Evolutionary conservation across 2,329 filamentous ascomycete species (phyloP).

Genomic region (Massarina eburnea): DNA sequence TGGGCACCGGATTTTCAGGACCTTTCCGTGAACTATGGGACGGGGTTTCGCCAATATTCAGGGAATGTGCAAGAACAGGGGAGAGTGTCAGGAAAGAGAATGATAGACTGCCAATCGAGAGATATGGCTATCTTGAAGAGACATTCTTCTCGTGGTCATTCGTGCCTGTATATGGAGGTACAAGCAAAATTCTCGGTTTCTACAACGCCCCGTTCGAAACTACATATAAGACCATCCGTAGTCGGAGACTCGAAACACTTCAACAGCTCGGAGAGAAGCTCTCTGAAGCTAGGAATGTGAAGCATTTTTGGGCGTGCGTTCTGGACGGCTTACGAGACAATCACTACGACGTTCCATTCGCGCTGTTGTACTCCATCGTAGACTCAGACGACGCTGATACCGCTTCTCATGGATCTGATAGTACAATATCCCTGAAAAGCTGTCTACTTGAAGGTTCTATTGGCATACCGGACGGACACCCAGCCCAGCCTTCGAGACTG

Average conservation of each 20-base stretch:
- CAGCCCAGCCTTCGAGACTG: slow-evolving; percentile 28
- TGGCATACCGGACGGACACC: slow-evolving; percentile 33
- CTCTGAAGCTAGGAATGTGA: slow-evolving; percentile 29
- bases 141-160: slow-evolving; percentile 50
- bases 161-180: slow-evolving; percentile 44
- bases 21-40: slow-evolving; percentile 46
- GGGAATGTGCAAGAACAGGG: slow-evolving; percentile 32
- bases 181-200: slow-evolving; percentile 33
- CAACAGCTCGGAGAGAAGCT: slow-evolving; percentile 42
- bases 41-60: slow-evolving; percentile 36
- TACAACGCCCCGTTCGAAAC: slow-evolving; percentile 41
- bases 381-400: slow-evolving; percentile 30
- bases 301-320: slow-evolving; percentile 52
- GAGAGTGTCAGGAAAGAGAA: slow-evolving; percentile 30
- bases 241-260: slow-evolving; percentile 43
- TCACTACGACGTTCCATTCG: slow-evolving; percentile 34
- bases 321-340: slow-evolving; percentile 51
- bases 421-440: slow-evolving; percentile 27
- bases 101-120: slow-evolving; percentile 30
- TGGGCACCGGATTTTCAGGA: slow-evolving; percentile 37
- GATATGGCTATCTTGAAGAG: slow-evolving; percentile 31
- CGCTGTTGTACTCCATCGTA: slow-evolving; percentile 34
- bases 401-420: slow-evolving; percentile 28
- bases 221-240: slow-evolving; percentile 42
- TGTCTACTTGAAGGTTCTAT: slow-evolving; percentile 37